Conservation (phyloP, 2,329 filamentous ascomycete genomes). For the Blastomyces parvus region DNA sequence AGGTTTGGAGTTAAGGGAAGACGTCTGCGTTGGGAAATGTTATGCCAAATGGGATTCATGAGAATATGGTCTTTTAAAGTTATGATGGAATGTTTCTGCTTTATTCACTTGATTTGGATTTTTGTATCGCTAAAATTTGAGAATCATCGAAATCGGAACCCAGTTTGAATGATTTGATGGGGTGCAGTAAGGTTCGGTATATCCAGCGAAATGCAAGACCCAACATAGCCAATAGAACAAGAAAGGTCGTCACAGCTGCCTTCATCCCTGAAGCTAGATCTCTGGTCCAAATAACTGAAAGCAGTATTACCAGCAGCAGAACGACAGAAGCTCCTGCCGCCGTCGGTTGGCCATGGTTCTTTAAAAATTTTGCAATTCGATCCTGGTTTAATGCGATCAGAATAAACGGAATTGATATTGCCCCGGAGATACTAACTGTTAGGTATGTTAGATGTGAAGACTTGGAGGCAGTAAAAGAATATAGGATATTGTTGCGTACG, state of each 20-base stretch:
- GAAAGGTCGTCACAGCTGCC: conserved; percentile 10
- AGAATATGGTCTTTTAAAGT: not conserved
- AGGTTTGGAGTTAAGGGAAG: not conserved
- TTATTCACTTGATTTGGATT: not conserved
- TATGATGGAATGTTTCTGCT: not conserved
- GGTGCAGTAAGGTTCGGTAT: not conserved
- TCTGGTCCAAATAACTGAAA: conserved; percentile 11
- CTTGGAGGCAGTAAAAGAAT: no score
- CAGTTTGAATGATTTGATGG: not conserved
- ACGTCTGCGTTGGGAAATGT: not conserved
- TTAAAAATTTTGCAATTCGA: conserved; percentile 10
- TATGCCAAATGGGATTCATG: not conserved
- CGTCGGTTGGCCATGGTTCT: not conserved
- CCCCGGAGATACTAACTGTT: conserved; percentile 11
- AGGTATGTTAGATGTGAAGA: not conserved
- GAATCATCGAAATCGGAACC: no score
- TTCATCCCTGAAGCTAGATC: conserved; percentile 11
- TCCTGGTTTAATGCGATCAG: conserved; percentile 11
- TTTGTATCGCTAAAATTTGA: no score
- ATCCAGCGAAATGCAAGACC: not conserved
- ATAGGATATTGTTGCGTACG: not conserved
- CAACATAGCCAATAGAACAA: conserved; percentile 5
- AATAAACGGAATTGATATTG: conserved; percentile 11
- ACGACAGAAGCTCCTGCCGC: not conserved
- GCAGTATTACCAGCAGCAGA: not conserved